phyloP scores from a whole-genome alignment of 2,329 filamentous ascomycete species.

The Hypoxylon sp. region DNA sequence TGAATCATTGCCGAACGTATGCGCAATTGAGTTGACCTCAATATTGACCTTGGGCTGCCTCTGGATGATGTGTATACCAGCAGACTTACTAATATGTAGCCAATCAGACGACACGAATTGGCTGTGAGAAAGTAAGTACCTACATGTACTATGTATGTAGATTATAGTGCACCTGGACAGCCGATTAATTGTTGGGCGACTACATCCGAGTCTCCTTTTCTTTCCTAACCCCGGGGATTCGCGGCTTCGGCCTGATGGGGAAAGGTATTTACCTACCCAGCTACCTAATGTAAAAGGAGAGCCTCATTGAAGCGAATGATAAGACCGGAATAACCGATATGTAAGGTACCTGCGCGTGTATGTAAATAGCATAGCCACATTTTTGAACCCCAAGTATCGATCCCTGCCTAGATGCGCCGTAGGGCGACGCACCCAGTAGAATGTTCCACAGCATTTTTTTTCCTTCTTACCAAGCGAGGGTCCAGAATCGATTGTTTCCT shows the following conservation, averaged over 20 bases:
- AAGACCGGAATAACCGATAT: constrained; percentile 37
- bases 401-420: constrained; percentile 14
- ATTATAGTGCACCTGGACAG: neutral
- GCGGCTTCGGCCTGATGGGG: neutral
- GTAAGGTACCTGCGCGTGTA: constrained; percentile 32
- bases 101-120: constrained; percentile 10
- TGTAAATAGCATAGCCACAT: constrained; percentile 27
- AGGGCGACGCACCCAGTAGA: constrained; percentile 32
- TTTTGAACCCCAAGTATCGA: constrained; percentile 15
- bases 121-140: neutral
- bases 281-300: constrained; percentile 1
- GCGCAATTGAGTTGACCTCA: constrained; percentile 15
- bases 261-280: too few species aligned
- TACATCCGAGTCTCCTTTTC: neutral
- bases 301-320: constrained; percentile 6
- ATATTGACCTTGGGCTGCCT: constrained; percentile 30
- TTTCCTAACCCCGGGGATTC: neutral
- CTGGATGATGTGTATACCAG: constrained; percentile 5
- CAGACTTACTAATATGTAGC: neutral
- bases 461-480: constrained; percentile 34
- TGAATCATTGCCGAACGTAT: constrained; percentile 28
- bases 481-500: constrained; percentile 29
- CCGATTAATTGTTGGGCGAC: constrained; percentile 4
- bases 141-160: neutral
- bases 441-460: constrained; percentile 40